These are phyloP conservation scores for Aspergillus puulaauensis DNA, from an alignment of 2,329 filamentous ascomycete genomes.

Conservation along the genomic window DNA sequence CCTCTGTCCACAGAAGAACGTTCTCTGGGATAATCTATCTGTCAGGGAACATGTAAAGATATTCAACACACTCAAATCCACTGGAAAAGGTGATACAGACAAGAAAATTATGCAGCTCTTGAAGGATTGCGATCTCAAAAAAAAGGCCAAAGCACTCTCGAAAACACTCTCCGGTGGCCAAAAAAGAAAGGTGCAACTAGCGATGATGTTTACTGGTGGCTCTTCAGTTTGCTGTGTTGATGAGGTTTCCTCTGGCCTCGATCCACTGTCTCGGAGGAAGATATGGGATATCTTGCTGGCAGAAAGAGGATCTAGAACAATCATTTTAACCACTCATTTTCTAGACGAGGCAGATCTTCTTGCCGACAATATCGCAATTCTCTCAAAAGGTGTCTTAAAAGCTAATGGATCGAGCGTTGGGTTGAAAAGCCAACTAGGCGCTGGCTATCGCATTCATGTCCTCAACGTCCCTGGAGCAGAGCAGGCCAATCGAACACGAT, in stretches of 20 bases:
- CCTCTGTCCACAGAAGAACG: slow-evolving; percentile 89
- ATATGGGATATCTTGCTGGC: slow-evolving; percentile 92
- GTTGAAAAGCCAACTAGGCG: slow-evolving; percentile 77
- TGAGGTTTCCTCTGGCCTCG: slow-evolving; percentile 84
- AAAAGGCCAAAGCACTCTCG: slow-evolving; percentile 70
- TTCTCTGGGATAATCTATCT: slow-evolving; percentile 85
- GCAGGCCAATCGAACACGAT: slow-evolving; percentile 43
- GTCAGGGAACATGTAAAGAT: slow-evolving; percentile 81
- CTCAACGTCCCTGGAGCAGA: slow-evolving; percentile 57
- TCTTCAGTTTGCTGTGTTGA: slow-evolving; percentile 87
- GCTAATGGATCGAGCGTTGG: slow-evolving; percentile 82
- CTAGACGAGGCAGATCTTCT: slow-evolving; percentile 89
- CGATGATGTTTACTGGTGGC: slow-evolving; percentile 93
- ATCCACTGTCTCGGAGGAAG: slow-evolving; percentile 81
- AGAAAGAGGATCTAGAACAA: slow-evolving; percentile 77
- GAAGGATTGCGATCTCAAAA: slow-evolving; percentile 68
- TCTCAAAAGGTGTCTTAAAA: slow-evolving; percentile 80
- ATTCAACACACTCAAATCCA: slow-evolving; percentile 79
- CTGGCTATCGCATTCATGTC: slow-evolving; percentile 80
- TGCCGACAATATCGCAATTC: slow-evolving; percentile 82
- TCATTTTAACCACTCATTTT: slow-evolving; percentile 90
- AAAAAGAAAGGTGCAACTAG: slow-evolving; percentile 86
- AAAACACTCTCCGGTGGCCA: slow-evolving; percentile 86
- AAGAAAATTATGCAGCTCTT: slow-evolving; percentile 65
- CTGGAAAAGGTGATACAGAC: slow-evolving; percentile 54